Percentiles rank a stretch among this genome's conserved stretches.
These are phyloP conservation scores for Colletotrichum paranaense DNA, from an alignment of 2,329 filamentous ascomycete species.

Conservation along the genomic window DNA sequence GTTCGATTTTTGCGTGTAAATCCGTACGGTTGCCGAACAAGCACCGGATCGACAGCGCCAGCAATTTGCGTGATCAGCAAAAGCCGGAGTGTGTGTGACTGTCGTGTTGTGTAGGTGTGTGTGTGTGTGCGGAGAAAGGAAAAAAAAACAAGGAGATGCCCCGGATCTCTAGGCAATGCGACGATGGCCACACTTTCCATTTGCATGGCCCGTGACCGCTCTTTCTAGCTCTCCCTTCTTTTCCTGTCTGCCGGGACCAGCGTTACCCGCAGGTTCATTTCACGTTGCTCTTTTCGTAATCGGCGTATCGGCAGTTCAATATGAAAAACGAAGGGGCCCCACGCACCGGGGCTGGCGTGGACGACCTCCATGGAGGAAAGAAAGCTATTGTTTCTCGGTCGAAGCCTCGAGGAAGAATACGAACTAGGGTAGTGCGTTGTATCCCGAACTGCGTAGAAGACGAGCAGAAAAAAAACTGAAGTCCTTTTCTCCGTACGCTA, in stretches of 20 bases:
- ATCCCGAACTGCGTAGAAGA: too few species aligned
- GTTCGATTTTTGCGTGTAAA: background rate
- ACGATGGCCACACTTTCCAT: background rate
- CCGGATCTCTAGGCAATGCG: constrained; percentile 6
- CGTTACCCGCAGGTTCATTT: constrained; percentile 15
- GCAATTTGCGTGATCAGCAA: constrained; percentile 17
- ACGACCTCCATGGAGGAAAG: background rate
- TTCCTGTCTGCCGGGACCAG: constrained; percentile 16
- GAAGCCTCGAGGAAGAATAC: background rate
- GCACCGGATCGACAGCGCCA: background rate
- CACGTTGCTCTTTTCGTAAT: background rate
- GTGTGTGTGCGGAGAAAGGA: too few species aligned
- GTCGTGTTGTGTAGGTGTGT: too few species aligned
- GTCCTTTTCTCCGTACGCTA: too few species aligned
- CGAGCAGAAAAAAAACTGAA: too few species aligned
- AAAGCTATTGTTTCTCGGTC: background rate
- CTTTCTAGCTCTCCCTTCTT: background rate
- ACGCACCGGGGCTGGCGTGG: background rate
- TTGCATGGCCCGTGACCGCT: constrained; percentile 9
- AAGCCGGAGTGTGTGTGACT: background rate
- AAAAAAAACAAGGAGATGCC: constrained; percentile 5
- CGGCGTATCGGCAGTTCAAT: constrained; percentile 7
- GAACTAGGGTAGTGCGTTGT: background rate
- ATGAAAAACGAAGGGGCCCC: background rate
- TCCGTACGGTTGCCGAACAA: background rate